Evolutionary conservation across 2,329 filamentous ascomycete genomes (phyloP).

Genomic region (Paraphoma sp.): DNA sequence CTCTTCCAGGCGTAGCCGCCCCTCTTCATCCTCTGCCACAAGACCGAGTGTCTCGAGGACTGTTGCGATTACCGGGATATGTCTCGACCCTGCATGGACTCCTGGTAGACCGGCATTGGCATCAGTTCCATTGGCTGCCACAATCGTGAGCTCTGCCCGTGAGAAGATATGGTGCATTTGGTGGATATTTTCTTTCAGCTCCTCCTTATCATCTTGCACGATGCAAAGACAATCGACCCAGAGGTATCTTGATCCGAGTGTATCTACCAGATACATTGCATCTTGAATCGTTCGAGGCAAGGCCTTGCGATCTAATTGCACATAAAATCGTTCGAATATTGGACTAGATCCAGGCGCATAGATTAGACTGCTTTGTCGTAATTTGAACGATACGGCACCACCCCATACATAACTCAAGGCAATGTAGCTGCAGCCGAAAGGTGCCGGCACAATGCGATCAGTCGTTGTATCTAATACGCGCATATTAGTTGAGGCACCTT

Average conservation of each 20-base stretch:
- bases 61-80: background rate
- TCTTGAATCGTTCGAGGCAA: background rate
- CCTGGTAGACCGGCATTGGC: conserved; percentile 2
- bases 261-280: background rate
- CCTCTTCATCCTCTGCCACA: background rate
- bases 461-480: background rate
- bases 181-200: background rate
- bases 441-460: background rate
- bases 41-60: background rate
- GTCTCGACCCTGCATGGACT: background rate
- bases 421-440: background rate
- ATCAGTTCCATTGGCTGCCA: background rate
- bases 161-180: conserved; percentile 1
- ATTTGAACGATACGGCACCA: background rate
- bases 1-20: background rate
- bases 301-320: background rate
- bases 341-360: background rate
- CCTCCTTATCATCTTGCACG: conserved; percentile 1
- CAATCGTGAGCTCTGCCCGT: background rate
- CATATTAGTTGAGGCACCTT: background rate
- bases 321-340: background rate
- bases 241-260: background rate
- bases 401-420: conserved; percentile 2
- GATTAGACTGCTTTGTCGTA: background rate
- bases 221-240: conserved; percentile 4